Conservation (phyloP, 225 moss, liverwort and hornwort genomes). For the Physcomitrellopsis africana region DNA sequence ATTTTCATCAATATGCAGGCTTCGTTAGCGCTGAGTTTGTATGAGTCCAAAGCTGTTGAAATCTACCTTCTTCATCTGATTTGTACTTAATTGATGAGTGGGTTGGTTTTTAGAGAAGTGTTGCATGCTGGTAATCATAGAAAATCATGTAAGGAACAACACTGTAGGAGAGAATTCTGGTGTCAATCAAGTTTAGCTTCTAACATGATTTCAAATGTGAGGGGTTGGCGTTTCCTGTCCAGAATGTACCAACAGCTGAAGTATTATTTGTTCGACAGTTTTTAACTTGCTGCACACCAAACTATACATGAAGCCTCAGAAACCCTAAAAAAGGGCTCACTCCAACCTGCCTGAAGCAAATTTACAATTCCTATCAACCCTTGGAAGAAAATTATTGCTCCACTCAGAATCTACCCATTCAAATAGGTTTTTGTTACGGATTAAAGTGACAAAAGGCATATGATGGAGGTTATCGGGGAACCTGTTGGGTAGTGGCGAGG, state of each 20-base stretch:
- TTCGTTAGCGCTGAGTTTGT: too few relatives aligned
- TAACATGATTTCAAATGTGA: too few relatives aligned
- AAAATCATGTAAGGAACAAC: too few relatives aligned
- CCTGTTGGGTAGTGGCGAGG: slow-evolving; percentile 24
- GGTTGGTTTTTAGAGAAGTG: too few relatives aligned
- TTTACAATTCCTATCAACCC: neutral
- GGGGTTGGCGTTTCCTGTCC: too few relatives aligned
- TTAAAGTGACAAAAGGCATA: neutral
- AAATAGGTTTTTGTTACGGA: neutral
- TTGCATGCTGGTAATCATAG: too few relatives aligned
- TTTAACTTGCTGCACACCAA: neutral
- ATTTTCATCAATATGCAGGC: too few relatives aligned
- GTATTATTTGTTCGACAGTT: neutral
- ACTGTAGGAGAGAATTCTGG: too few relatives aligned
- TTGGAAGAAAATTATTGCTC: neutral
- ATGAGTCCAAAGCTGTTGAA: too few relatives aligned
- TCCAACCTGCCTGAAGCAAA: neutral
- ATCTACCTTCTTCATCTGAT: too few relatives aligned
- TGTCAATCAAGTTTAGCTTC: too few relatives aligned
- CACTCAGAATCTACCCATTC: neutral
- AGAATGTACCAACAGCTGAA: neutral
- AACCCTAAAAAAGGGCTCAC: neutral
- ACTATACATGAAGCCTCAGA: neutral
- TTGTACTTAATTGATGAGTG: too few relatives aligned
- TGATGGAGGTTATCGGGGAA: slow-evolving; percentile 18